Base-by-base conservation (phyloP, 768 basidiomycete genomes). In the Mycena olivaceomarginata region DNA sequence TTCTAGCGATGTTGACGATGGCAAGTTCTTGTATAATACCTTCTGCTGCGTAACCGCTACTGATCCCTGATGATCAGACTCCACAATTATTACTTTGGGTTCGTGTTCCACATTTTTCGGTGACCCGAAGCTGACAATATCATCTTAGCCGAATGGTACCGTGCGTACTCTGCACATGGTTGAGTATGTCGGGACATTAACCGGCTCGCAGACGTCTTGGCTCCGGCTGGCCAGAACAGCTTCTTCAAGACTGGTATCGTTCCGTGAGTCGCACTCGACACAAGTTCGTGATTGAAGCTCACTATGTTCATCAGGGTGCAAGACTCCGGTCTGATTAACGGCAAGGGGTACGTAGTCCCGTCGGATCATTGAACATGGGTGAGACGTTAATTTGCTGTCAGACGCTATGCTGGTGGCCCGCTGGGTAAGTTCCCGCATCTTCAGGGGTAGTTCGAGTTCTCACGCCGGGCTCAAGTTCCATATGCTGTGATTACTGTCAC, bases 261-360 rank as follows among this genome's bases (percentile, higher is more conserved):
- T 15, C 85, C 85, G 83, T 84, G 63, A 10, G 31, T 31, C 15
- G 15, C 43, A 8, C 31, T 31, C 31, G 31, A 31, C 31, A 31
- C 31, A 31, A 31, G 31, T 31, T 4, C 31, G 31, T 31, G 31
- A 4, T 31, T 31, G 31, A 31, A 31, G 31, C 31, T 31, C 31
- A 45, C 10, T 2, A 45, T 45, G 43, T 15, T 45, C 31, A 31
- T 3, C 72, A 84, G 83, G 20, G 83, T 84, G 46, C 83, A 66
- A n/a, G 82, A 90, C 67, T 86, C 91, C 12, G 88, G 76, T 1
- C 77, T 91, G 66, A 89, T 92, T 65, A 91, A 91, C 63, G 89
- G 89, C 0, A 57, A 45, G 39, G 78, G 78, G 75, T 76, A 1
- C 18, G 77, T 31, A 31, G 31, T 31, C 31, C 31, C 31, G 31